Conservation (phyloP, 106 monocot genomes). For the Allium fistulosum region DNA sequence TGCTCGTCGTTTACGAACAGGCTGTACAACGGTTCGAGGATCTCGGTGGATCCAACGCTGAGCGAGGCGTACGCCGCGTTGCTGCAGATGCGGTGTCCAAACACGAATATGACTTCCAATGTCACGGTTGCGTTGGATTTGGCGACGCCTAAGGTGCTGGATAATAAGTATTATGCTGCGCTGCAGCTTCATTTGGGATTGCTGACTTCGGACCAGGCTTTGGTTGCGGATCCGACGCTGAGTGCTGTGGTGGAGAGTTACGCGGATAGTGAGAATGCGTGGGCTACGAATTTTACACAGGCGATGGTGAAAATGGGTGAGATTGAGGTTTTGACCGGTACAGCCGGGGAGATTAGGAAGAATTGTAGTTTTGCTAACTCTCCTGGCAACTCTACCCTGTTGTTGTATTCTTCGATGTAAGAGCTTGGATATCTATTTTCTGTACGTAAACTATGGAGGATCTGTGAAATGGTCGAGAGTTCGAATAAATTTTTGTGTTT, state of each 20-base stretch:
- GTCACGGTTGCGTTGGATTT: conserved; percentile 1
- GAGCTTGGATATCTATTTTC: too few species aligned
- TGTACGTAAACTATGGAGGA: too few species aligned
- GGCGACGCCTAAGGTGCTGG: not conserved
- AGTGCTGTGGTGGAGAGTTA: not conserved
- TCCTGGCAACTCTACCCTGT: too few species aligned
- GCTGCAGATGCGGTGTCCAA: conserved; percentile 12
- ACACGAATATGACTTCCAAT: not conserved
- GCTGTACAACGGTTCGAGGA: not conserved
- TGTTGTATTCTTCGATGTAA: too few species aligned
- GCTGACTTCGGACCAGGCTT: conserved; percentile 1
- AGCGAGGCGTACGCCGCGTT: conserved; percentile 1
- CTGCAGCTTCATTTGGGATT: not conserved
- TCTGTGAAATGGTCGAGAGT: too few species aligned
- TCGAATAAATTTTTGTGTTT: too few species aligned
- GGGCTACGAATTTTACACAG: too few species aligned
- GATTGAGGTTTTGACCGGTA: too few species aligned
- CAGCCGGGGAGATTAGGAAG: too few species aligned
- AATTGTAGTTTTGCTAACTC: too few species aligned
- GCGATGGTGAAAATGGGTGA: too few species aligned
- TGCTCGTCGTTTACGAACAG: too few species aligned
- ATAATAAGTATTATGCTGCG: not conserved
- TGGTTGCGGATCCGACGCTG: conserved; percentile 2
- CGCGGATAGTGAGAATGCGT: not conserved
- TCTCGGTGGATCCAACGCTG: conserved; percentile 12